Percentiles rank a stretch among this genome's conserved stretches.
phyloP scores from a whole-genome alignment of 2,329 filamentous ascomycete species.

The Colletotrichum liaoningense region DNA sequence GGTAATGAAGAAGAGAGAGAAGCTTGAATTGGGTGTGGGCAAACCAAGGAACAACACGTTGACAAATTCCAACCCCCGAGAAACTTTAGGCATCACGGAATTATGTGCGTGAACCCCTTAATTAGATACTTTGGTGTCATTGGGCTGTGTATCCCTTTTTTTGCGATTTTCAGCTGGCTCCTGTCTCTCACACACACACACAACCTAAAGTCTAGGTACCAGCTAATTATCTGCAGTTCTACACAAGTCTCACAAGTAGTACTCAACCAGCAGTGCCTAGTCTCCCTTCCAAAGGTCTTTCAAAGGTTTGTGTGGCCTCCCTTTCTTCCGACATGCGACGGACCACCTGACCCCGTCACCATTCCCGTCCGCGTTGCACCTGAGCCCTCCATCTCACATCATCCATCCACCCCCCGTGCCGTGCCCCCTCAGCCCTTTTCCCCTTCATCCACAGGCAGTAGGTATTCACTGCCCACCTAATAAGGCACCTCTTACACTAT shows the following conservation, averaged over 20 bases:
- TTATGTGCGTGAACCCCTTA: neutral
- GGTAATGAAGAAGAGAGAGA: too few species aligned
- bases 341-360: constrained; percentile 17
- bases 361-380: constrained; percentile 4
- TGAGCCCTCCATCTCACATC: neutral
- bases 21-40: neutral
- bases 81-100: neutral
- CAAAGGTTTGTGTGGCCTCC: neutral
- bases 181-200: neutral
- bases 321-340: neutral
- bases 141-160: neutral
- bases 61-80: neutral
- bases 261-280: too few species aligned
- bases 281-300: neutral
- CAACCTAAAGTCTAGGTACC: too few species aligned
- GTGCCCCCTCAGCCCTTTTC: neutral
- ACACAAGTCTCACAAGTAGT: too few species aligned
- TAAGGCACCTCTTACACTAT: neutral
- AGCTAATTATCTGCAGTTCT: too few species aligned
- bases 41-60: neutral
- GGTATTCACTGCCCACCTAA: too few species aligned
- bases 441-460: too few species aligned
- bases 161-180: too few species aligned
- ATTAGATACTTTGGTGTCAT: neutral
- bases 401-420: neutral